A percentile compares a stretch with the other conserved stretches of the same genome.
Evolutionary conservation across 2,329 filamentous ascomycete genomes (phyloP).

Genomic region (Monosporascus ibericus): DNA sequence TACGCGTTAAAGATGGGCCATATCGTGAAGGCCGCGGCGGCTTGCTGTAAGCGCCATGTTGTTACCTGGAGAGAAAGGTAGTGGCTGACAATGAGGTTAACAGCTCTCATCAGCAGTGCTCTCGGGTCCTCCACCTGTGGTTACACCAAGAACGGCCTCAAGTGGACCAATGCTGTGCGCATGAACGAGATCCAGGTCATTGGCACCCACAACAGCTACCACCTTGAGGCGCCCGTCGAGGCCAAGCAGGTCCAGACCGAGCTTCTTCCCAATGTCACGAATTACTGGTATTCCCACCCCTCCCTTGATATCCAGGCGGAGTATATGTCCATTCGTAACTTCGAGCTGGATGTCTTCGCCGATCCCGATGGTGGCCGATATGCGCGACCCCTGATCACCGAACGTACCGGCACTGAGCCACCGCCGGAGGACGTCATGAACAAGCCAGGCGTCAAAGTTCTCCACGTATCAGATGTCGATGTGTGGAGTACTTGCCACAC

Average conservation of each 20-base stretch:
- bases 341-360: slow-evolving; percentile 44
- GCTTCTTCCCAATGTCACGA: slow-evolving; percentile 28
- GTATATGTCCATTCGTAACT: slow-evolving; percentile 38
- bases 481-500: slow-evolving; percentile 40
- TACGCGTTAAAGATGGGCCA: not conserved
- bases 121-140: not conserved
- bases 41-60: not conserved
- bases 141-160: slow-evolving; percentile 24
- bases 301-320: slow-evolving; percentile 36
- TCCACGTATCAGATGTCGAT: slow-evolving; percentile 45
- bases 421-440: slow-evolving; percentile 32
- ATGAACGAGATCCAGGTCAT: slow-evolving; percentile 47
- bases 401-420: slow-evolving; percentile 30
- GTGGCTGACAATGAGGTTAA: not conserved
- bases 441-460: slow-evolving; percentile 39
- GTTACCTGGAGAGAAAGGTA: not conserved
- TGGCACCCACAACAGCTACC: slow-evolving; percentile 47
- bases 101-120: not conserved
- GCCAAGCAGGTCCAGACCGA: slow-evolving; percentile 34
- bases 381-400: slow-evolving; percentile 36
- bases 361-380: slow-evolving; percentile 43
- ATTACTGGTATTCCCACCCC: slow-evolving; percentile 43
- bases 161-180: slow-evolving; percentile 30
- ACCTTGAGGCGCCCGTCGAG: slow-evolving; percentile 36
- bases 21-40: not conserved